Percentiles rank a stretch among this genome's conserved stretches.
Conservation (phyloP, 208 protist genomes). For the Jaenimonas drosophilae region DNA sequence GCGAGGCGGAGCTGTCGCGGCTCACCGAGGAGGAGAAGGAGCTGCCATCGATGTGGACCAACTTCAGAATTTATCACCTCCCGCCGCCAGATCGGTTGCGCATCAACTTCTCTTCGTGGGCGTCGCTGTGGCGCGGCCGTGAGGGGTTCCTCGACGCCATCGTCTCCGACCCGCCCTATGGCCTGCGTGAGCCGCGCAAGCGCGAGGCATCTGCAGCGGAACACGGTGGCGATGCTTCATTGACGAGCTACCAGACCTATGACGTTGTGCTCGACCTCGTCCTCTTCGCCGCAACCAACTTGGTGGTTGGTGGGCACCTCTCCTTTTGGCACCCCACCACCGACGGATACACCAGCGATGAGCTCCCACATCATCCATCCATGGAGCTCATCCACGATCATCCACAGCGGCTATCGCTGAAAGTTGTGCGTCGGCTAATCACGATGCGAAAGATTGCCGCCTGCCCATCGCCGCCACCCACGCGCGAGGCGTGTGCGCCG, state of each 20-base stretch:
- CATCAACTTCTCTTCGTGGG: conserved; percentile 79
- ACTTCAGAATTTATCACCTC: conserved; percentile 86
- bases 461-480: conserved; percentile 19
- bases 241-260: conserved; percentile 22
- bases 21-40: conserved; percentile 30
- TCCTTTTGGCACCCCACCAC: conserved; percentile 94
- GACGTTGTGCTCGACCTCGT: conserved; percentile 88
- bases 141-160: conserved; percentile 86
- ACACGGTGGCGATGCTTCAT: not conserved
- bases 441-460: conserved; percentile 42
- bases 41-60: conserved; percentile 54
- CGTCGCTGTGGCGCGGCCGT: conserved; percentile 11
- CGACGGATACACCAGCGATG: conserved; percentile 64
- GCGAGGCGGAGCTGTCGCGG: conserved; percentile 10
- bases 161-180: conserved; percentile 89
- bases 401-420: conserved; percentile 79
- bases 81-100: conserved; percentile 55
- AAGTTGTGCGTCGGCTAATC: conserved; percentile 63
- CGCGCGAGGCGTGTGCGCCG: conserved; percentile 38
- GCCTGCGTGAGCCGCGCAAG: conserved; percentile 69
- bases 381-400: conserved; percentile 62
- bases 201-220: conserved; percentile 25
- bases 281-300: conserved; percentile 80
- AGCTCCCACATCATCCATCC: conserved; percentile 90
- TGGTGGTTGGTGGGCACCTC: conserved; percentile 83